These are phyloP conservation scores for Penicillium canescens DNA, from an alignment of 495 filamentous ascomycete genomes.

Conservation along the genomic window DNA sequence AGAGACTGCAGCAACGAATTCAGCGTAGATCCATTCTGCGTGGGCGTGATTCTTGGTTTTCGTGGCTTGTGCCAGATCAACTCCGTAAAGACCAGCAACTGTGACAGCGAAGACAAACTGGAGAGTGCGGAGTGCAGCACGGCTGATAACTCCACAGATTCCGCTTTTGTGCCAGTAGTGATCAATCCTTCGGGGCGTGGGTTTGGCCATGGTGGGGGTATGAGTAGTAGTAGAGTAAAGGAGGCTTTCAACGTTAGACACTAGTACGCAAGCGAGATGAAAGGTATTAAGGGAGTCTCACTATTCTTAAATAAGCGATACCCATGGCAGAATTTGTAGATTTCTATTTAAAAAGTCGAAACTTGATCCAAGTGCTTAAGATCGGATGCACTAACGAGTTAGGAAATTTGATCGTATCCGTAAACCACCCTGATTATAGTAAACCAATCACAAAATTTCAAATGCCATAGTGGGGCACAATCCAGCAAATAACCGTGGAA, in stretches of 20 bases:
- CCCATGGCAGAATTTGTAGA: too few relatives aligned
- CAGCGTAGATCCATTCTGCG: constrained; percentile 71
- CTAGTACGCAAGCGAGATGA: too few relatives aligned
- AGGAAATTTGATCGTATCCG: background rate
- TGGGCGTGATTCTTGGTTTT: constrained; percentile 49
- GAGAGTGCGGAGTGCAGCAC: constrained; percentile 57
- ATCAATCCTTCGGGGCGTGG: background rate
- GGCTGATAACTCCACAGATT: constrained; percentile 12
- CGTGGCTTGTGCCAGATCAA: constrained; percentile 58
- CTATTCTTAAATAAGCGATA: too few relatives aligned
- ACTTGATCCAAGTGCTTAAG: background rate
- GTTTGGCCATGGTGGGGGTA: background rate
- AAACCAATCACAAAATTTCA: too few relatives aligned
- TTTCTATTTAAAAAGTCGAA: background rate
- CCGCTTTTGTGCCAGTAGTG: constrained; percentile 12
- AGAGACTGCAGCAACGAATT: constrained; percentile 57
- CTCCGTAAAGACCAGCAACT: constrained; percentile 69
- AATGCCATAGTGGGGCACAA: too few relatives aligned
- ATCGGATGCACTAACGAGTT: background rate
- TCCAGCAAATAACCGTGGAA: too few relatives aligned
- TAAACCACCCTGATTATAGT: background rate
- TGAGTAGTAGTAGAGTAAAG: background rate
- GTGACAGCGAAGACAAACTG: constrained; percentile 67
- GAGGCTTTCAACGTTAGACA: background rate
- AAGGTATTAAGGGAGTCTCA: too few relatives aligned